Evolutionary conservation across 306 rosid species (phyloP).

Genomic region (Sphenostylis stenocarpa): DNA sequence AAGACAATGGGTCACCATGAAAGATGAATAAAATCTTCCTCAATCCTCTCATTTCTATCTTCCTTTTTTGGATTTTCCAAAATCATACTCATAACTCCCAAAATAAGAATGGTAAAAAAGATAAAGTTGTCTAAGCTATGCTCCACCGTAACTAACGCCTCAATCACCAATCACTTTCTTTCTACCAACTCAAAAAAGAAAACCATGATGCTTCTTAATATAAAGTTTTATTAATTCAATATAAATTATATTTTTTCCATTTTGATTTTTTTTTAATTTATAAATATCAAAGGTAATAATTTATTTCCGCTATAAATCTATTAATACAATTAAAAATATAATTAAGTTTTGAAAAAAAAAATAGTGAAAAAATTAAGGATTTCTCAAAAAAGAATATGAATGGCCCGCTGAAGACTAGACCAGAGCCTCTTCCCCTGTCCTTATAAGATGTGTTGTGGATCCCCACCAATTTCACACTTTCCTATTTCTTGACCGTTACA

Average conservation of each 20-base stretch:
- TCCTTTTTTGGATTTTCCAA: neutral
- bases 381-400: neutral
- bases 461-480: slow-evolving; percentile 22
- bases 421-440: neutral
- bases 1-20: neutral
- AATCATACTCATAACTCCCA: neutral
- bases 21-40: slow-evolving; percentile 18
- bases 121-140: slow-evolving; percentile 1
- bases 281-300: no score
- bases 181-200: neutral
- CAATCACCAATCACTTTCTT: neutral
- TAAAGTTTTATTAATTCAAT: no score
- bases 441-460: slow-evolving; percentile 16
- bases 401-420: neutral
- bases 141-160: slow-evolving; percentile 6
- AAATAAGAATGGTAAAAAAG: slow-evolving; percentile 1
- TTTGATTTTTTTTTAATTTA: no score
- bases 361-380: no score
- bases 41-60: neutral
- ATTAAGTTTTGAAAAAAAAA: neutral
- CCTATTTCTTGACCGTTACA: slow-evolving; percentile 40
- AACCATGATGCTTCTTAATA: no score
- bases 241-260: no score
- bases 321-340: neutral
- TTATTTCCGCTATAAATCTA: neutral